phyloP scores from a whole-genome alignment of 1,139 yeast species.

The Pichia cactophila region DNA sequence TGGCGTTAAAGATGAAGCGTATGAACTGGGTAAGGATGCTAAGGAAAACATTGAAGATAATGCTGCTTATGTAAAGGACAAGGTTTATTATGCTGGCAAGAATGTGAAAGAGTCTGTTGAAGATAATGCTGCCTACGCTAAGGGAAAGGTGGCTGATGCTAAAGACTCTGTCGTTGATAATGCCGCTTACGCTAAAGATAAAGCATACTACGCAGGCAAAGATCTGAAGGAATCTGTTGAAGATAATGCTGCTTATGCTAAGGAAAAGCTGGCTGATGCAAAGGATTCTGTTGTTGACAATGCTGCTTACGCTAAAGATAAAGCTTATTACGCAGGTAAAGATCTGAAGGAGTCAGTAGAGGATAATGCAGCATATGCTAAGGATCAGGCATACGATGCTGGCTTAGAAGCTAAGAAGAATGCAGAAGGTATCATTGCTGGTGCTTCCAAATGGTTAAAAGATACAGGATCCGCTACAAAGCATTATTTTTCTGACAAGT shows the following conservation, averaged over 20 bases:
- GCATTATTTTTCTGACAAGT: slow-evolving; percentile 32
- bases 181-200: slow-evolving; percentile 9
- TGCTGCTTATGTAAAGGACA: slow-evolving; percentile 4
- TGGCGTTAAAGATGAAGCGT: slow-evolving; percentile 17
- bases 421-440: neutral
- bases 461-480: slow-evolving; percentile 4
- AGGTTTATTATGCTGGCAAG: slow-evolving; percentile 12
- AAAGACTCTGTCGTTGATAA: slow-evolving; percentile 1
- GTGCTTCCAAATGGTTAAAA: neutral
- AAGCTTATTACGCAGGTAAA: slow-evolving; percentile 9
- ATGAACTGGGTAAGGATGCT: slow-evolving; percentile 5
- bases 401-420: neutral
- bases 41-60: slow-evolving; percentile 7
- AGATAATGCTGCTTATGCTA: neutral
- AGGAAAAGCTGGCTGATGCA: slow-evolving; percentile 1
- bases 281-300: slow-evolving; percentile 2
- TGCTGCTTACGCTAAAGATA: slow-evolving; percentile 8
- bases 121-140: slow-evolving; percentile 1
- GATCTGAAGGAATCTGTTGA: slow-evolving; percentile 7
- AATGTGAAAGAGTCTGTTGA: slow-evolving; percentile 13
- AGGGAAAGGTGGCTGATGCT: neutral
- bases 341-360: slow-evolving; percentile 15
- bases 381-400: slow-evolving; percentile 27
- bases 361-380: slow-evolving; percentile 11
- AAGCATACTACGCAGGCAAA: slow-evolving; percentile 7